Evolutionary conservation across 192 early-diverging fungal species (phyloP).

Genomic region (Haplosporangium gracile): DNA sequence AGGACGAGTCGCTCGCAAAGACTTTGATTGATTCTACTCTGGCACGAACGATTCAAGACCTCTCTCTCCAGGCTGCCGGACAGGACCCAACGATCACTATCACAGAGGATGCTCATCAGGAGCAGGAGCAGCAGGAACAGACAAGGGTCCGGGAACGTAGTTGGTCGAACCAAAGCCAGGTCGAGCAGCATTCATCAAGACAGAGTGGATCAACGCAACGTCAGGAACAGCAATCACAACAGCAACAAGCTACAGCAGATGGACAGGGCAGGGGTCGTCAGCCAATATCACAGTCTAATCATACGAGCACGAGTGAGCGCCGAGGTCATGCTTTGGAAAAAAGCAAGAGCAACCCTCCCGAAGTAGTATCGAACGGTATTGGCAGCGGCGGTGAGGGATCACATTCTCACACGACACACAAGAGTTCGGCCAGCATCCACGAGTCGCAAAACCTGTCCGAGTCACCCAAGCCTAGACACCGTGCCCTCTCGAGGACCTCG

Average conservation of each 20-base stretch:
- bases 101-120: neutral
- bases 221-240: slow-evolving; percentile 3
- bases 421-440: slow-evolving; percentile 33
- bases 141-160: neutral
- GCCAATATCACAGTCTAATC: neutral
- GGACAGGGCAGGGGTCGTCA: neutral
- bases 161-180: slow-evolving; percentile 5
- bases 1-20: slow-evolving; percentile 40
- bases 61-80: slow-evolving; percentile 3
- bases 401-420: slow-evolving; percentile 7
- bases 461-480: slow-evolving; percentile 19
- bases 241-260: neutral
- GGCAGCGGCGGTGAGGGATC: neutral
- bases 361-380: slow-evolving; percentile 16
- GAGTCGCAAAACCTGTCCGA: slow-evolving; percentile 36
- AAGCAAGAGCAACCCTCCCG: slow-evolving; percentile 32
- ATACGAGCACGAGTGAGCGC: neutral
- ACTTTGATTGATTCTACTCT: slow-evolving; percentile 37
- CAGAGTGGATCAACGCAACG: slow-evolving; percentile 2
- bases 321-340: slow-evolving; percentile 35
- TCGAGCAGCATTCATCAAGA: neutral
- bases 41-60: slow-evolving; percentile 29
- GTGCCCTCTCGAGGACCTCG: slow-evolving; percentile 16
- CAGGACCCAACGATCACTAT: neutral
- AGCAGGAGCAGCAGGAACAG: neutral